phyloP scores from a whole-genome alignment of 306 rosid genomes.

The Parietaria judaica region DNA sequence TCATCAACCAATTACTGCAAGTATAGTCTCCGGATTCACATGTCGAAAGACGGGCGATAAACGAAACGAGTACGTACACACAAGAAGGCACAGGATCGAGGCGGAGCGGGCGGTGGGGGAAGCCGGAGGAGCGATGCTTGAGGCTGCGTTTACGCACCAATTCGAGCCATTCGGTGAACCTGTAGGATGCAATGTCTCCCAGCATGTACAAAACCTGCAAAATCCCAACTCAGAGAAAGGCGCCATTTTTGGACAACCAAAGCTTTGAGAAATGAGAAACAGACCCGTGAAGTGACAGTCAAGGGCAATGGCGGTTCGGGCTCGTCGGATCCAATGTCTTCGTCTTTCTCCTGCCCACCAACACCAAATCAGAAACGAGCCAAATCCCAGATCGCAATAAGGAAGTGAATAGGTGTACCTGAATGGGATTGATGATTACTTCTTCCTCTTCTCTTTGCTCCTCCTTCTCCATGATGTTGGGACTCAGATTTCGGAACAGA shows the following conservation, averaged over 20 bases:
- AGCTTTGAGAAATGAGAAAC: background rate
- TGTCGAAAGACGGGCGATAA: background rate
- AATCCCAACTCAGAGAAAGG: background rate
- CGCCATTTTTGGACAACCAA: background rate
- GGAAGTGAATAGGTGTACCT: constrained; percentile 15
- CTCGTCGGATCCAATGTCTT: constrained; percentile 39
- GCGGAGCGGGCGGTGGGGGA: constrained; percentile 41
- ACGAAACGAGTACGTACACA: background rate
- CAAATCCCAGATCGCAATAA: constrained; percentile 4
- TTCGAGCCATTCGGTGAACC: constrained; percentile 85
- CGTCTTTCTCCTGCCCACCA: constrained; percentile 42
- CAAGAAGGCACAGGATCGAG: constrained; percentile 27
- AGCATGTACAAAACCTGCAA: constrained; percentile 77
- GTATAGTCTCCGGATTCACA: background rate
- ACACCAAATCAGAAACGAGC: too few species aligned
- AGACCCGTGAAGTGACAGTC: constrained; percentile 71
- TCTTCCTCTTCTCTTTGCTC: background rate
- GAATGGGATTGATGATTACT: constrained; percentile 19
- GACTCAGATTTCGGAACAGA: too few species aligned
- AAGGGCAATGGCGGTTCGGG: constrained; percentile 62
- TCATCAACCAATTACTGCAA: background rate
- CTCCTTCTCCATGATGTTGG: too few species aligned
- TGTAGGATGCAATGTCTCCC: constrained; percentile 70
- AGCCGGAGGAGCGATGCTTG: constrained; percentile 55
- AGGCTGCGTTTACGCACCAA: constrained; percentile 79